Evolutionary conservation across 176 grass and related monocot genomes (phyloP).

Genomic region (Urochloa ruziziensis): DNA sequence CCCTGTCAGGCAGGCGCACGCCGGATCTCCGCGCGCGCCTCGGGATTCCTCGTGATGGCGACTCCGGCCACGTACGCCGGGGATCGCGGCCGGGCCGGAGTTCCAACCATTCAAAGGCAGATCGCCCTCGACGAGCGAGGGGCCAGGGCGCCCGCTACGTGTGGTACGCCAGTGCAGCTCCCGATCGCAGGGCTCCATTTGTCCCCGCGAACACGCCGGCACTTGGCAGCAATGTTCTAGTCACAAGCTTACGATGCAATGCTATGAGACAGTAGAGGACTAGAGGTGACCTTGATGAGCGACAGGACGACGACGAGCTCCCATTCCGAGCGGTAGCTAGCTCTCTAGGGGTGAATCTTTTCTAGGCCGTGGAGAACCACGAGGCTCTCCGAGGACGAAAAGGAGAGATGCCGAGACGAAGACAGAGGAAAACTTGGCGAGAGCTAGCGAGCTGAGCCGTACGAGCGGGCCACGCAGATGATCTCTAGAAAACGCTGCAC

Average conservation of each 20-base stretch:
- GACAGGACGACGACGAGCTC: background rate
- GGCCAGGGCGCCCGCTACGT: slow-evolving; percentile 20
- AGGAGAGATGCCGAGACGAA: background rate
- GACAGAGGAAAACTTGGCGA: background rate
- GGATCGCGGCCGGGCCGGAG: background rate
- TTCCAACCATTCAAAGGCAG: background rate
- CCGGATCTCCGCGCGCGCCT: slow-evolving; percentile 12
- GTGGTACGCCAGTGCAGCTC: background rate
- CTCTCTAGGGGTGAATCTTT: slow-evolving; percentile 1
- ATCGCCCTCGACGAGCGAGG: too few relatives aligned
- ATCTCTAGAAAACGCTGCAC: slow-evolving; percentile 11
- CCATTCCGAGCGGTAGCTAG: slow-evolving; percentile 1
- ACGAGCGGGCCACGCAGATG: background rate
- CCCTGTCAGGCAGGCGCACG: background rate
- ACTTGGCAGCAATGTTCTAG: slow-evolving; percentile 32
- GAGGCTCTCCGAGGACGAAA: background rate
- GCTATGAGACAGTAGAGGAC: background rate
- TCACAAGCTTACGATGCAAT: slow-evolving; percentile 11
- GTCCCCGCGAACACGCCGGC: background rate
- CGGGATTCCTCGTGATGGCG: slow-evolving; percentile 29
- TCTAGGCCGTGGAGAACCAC: background rate
- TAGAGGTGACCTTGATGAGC: background rate
- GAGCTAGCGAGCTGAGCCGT: background rate
- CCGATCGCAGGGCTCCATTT: background rate
- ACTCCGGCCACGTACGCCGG: background rate